phyloP scores from a whole-genome alignment of 139 green algal species.

The Edaphochlamys debaryana region DNA sequence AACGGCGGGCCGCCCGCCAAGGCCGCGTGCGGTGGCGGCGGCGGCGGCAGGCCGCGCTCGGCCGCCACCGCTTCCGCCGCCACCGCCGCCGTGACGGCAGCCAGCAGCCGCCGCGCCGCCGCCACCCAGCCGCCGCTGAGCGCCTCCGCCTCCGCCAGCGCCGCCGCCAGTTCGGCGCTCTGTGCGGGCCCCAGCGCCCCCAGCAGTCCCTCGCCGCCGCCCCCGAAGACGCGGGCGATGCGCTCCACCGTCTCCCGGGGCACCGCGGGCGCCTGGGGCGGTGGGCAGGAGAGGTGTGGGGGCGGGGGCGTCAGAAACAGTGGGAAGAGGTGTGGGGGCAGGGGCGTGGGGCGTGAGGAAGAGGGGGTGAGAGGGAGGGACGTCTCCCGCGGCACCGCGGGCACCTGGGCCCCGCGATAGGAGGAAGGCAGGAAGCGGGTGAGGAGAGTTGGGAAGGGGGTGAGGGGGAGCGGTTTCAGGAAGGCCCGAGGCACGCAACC shows the following conservation, averaged over 20 bases:
- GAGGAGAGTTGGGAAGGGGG: too few relatives aligned
- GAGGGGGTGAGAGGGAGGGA: too few relatives aligned
- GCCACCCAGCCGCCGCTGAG: constrained; percentile 36
- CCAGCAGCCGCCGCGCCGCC: constrained; percentile 21
- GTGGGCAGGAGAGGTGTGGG: neutral
- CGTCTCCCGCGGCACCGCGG: too few relatives aligned
- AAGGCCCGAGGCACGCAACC: too few relatives aligned
- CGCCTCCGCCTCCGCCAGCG: constrained; percentile 15
- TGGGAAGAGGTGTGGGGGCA: too few relatives aligned
- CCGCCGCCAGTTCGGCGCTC: neutral
- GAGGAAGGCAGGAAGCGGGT: too few relatives aligned
- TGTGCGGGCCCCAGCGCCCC: neutral
- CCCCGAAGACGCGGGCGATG: neutral
- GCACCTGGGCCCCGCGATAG: too few relatives aligned
- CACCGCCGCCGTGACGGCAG: neutral
- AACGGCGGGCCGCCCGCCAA: neutral
- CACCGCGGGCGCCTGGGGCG: neutral
- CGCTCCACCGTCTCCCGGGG: neutral
- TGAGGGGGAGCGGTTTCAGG: too few relatives aligned
- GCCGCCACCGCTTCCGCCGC: neutral
- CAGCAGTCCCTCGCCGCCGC: neutral
- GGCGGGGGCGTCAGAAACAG: neutral
- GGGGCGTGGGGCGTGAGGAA: too few relatives aligned
- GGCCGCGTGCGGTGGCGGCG: neutral
- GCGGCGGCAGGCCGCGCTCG: neutral